Percentiles rank a stretch among this genome's conserved stretches.
phyloP scores from a whole-genome alignment of 78 protist genomes.

The Tieghemostelium lacteum region DNA sequence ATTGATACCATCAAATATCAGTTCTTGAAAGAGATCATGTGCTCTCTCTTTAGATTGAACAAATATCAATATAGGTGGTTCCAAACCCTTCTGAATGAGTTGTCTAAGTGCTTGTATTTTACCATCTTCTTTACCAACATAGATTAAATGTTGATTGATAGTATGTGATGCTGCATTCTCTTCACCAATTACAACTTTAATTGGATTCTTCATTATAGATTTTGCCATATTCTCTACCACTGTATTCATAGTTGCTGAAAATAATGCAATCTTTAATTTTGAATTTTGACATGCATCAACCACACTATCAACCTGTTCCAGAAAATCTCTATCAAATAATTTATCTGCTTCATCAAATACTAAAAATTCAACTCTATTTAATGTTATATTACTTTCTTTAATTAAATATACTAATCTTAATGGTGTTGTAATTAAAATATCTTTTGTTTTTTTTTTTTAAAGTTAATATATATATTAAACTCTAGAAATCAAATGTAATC shows the following conservation, averaged over 20 bases:
- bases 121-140: slow-evolving; percentile 94
- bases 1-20: slow-evolving; percentile 82
- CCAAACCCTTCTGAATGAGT: slow-evolving; percentile 88
- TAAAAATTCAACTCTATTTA: slow-evolving; percentile 80
- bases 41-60: slow-evolving; percentile 96
- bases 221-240: slow-evolving; percentile 87
- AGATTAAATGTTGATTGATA: slow-evolving; percentile 90
- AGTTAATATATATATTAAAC: background rate
- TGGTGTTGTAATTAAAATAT: slow-evolving; percentile 90
- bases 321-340: slow-evolving; percentile 86
- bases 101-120: slow-evolving; percentile 94
- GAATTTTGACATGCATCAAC: slow-evolving; percentile 52
- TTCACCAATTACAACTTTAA: slow-evolving; percentile 85
- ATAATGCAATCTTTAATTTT: slow-evolving; percentile 53
- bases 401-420: slow-evolving; percentile 81
- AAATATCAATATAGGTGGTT: slow-evolving; percentile 96
- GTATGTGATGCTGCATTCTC: slow-evolving; percentile 82
- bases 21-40: slow-evolving; percentile 88
- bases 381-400: slow-evolving; percentile 16
- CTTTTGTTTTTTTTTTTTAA: background rate
- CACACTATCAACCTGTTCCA: slow-evolving; percentile 87
- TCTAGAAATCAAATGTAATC: background rate
- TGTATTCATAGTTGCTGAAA: slow-evolving; percentile 88
- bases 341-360: slow-evolving; percentile 95
- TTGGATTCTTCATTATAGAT: slow-evolving; percentile 83